Evolutionary conservation across 176 grass and related monocot genomes (phyloP), one percentile per base, ranked within the genome.

Genomic region (Oryza nivara): DNA sequence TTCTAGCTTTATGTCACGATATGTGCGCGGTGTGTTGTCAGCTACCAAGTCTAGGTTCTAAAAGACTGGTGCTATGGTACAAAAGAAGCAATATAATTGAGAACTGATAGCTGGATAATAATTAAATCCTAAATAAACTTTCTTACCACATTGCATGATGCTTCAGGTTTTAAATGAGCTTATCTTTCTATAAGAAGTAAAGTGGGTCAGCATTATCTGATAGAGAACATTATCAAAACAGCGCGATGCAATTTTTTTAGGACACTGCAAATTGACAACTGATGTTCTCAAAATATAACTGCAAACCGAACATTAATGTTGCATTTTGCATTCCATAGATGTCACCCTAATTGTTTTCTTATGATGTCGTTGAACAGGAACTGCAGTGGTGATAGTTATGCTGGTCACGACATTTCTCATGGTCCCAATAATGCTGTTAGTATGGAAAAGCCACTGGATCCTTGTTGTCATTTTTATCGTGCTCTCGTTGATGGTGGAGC

Each of bases 301-400:
- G 48, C n/a, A 17, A n/a, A 10, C n/a, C 45, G 17, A 80, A 63
- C 67, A 40, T 74, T 76, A 12, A 43, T 11, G 77, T 68, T 78
- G 52, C 9, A 70, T 16, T 63, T 48, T 87, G 22, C 60, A 43
- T 68, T 76, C 43, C 12, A 73, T 44, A 20, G 70, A 81, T 65
- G 45, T 22, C 44, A 19, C 5, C 38, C 32, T 66, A 85, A 65
- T 82, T 45, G 67, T 77, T 68, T 85, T 16, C 15, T 32, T 88
- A 28, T 68, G 34, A 71, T 80, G 17, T 73, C 76, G 15, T 82
- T 82, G 71, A 82, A 76, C 82, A 93, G 94, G 94, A 74, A 97
- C 90, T 79, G 94, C 94, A 9, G 94, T 97, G 54, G 91, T 97
- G 75, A 93, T 94, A 25, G 94, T 94, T 34, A 97, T 97, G 94